Evolutionary conservation across 2,329 filamentous ascomycete species (phyloP).

Genomic region (Clarireedia homoeocarpa): DNA sequence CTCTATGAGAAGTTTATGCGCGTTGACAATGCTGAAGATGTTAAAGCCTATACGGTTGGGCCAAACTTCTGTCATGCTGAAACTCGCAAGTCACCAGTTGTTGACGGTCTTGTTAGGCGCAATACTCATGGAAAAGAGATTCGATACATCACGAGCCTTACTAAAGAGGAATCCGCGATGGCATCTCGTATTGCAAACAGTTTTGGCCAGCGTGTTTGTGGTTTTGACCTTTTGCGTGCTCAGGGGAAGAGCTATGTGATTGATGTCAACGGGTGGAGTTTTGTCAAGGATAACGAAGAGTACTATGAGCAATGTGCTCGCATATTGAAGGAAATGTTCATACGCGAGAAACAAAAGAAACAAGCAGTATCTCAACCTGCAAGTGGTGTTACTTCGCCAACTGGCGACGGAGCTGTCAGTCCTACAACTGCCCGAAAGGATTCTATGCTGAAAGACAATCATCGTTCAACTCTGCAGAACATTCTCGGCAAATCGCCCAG

Average conservation of each 20-base stretch:
- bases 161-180: conserved; percentile 71
- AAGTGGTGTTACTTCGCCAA: conserved; percentile 23
- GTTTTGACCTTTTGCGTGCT: conserved; percentile 86
- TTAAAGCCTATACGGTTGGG: conserved; percentile 97
- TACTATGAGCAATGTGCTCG: conserved; percentile 90
- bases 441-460: conserved; percentile 32
- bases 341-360: conserved; percentile 65
- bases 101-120: conserved; percentile 88
- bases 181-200: conserved; percentile 83
- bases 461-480: conserved; percentile 45
- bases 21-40: conserved; percentile 94
- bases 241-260: conserved; percentile 92
- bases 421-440: conserved; percentile 17
- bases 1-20: conserved; percentile 96
- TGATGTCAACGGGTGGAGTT: conserved; percentile 99
- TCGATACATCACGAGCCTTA: conserved; percentile 84
- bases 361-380: conserved; percentile 30
- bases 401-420: conserved; percentile 13
- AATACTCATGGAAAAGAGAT: conserved; percentile 98
- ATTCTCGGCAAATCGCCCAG: conserved; percentile 55
- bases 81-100: conserved; percentile 92
- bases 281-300: conserved; percentile 98
- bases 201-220: conserved; percentile 92
- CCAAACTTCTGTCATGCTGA: conserved; percentile 91
- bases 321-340: conserved; percentile 82